phyloP scores from a whole-genome alignment of 2,329 filamentous ascomycete species.

The Paraphaeosphaeria sporulosa region DNA sequence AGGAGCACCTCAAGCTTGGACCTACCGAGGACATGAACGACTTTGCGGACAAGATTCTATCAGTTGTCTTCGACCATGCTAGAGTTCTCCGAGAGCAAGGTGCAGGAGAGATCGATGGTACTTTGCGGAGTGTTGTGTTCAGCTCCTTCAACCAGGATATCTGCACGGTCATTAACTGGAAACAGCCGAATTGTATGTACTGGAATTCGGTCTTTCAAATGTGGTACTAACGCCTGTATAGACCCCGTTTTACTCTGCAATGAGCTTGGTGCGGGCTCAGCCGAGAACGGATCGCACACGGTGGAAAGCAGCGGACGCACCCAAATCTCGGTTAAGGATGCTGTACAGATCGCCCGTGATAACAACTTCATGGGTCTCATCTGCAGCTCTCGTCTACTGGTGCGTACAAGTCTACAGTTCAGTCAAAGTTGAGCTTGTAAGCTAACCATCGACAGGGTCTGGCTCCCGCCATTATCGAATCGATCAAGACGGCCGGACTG shows the following conservation, averaged over 20 bases:
- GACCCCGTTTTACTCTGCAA: constrained; percentile 95
- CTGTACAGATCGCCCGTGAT: constrained; percentile 87
- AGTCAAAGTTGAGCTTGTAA: background rate
- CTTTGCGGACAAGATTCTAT: constrained; percentile 84
- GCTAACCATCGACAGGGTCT: constrained; percentile 71
- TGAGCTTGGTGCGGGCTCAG: constrained; percentile 72
- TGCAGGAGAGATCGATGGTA: constrained; percentile 62
- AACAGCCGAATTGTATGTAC: constrained; percentile 87
- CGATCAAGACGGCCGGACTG: constrained; percentile 92
- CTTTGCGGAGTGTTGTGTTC: constrained; percentile 88
- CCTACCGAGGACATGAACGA: constrained; percentile 83
- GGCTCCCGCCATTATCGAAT: constrained; percentile 88
- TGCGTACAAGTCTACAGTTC: constrained; percentile 56
- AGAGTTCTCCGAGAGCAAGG: constrained; percentile 70
- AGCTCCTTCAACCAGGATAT: constrained; percentile 90
- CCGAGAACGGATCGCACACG: constrained; percentile 45
- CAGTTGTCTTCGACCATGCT: constrained; percentile 90
- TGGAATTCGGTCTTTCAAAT: background rate
- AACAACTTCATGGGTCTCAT: constrained; percentile 99
- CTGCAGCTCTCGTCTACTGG: constrained; percentile 84
- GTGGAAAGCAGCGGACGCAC: constrained; percentile 71
- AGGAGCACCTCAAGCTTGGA: constrained; percentile 72
- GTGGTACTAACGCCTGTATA: constrained; percentile 38
- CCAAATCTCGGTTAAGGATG: constrained; percentile 90
- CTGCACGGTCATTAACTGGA: constrained; percentile 97